Evolutionary conservation across 495 filamentous ascomycete genomes (phyloP).

Genomic region (Extremus antarcticus): DNA sequence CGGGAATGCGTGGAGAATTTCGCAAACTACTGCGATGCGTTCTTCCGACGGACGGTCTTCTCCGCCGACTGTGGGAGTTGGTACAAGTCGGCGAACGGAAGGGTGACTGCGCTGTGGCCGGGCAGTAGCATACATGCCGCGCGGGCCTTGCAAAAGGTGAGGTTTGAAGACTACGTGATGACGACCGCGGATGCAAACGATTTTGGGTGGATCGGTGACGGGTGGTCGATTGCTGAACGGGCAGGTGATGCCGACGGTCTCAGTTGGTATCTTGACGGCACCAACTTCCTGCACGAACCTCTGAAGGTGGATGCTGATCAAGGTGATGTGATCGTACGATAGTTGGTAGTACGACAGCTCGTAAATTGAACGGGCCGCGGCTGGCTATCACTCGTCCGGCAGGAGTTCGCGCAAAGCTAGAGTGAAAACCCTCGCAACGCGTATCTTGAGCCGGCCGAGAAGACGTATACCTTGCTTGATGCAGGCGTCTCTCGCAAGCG

Average conservation of each 20-base stretch:
- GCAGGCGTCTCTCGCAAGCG: no score
- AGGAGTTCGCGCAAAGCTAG: no score
- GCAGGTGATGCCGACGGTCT: constrained; percentile 5
- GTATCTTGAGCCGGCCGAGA: no score
- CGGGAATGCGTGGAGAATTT: constrained; percentile 8
- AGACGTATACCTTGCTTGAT: no score
- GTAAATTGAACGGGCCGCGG: no score
- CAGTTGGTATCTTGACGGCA: constrained; percentile 10
- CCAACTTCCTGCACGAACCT: no score
- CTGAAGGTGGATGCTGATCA: no score
- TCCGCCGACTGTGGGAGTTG: constrained; percentile 8
- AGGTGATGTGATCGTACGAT: no score
- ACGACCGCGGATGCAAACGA: constrained; percentile 2
- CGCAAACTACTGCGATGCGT: constrained; percentile 4
- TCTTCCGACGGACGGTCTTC: constrained; percentile 4
- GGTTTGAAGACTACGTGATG: constrained; percentile 12
- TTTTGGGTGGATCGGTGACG: constrained; percentile 11
- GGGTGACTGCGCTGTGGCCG: background rate
- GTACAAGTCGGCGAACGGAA: constrained; percentile 13
- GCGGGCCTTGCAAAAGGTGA: background rate
- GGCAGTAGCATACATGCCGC: constrained; percentile 1
- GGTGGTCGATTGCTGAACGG: constrained; percentile 3
- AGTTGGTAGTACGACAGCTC: no score
- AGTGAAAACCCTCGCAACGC: no score
- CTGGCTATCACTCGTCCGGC: no score